These are phyloP conservation scores for Kuraishia molischiana DNA, from an alignment of 805 yeast genomes.

Conservation along the genomic window DNA sequence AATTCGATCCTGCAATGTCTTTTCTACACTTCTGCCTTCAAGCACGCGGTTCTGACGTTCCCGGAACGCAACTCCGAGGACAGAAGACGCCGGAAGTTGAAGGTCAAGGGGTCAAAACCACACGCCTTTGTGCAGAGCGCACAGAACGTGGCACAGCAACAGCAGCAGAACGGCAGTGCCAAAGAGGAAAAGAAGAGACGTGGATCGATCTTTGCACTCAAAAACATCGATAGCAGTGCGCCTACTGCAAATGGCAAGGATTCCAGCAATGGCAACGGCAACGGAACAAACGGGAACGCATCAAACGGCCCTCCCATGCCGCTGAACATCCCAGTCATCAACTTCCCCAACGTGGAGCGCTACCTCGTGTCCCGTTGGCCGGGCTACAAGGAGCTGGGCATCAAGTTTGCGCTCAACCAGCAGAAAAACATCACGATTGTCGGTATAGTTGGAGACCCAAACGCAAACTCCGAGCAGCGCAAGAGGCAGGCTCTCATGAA, in stretches of 20 bases:
- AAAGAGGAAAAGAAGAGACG: slow-evolving; percentile 5
- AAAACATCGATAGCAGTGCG: slow-evolving; percentile 1
- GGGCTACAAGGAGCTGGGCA: slow-evolving; percentile 20
- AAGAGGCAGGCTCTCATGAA: slow-evolving; percentile 67
- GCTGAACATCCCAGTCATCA: neutral
- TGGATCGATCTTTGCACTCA: slow-evolving; percentile 6
- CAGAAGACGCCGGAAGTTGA: slow-evolving; percentile 27
- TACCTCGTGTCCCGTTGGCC: slow-evolving; percentile 17
- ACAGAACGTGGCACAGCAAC: slow-evolving; percentile 5
- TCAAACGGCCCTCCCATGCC: neutral
- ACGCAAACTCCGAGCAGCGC: slow-evolving; percentile 54
- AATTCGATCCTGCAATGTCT: slow-evolving; percentile 88
- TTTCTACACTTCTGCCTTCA: slow-evolving; percentile 62
- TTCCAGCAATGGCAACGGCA: slow-evolving; percentile 3
- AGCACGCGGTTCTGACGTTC: slow-evolving; percentile 41
- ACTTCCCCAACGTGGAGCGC: slow-evolving; percentile 9
- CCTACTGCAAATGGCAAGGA: slow-evolving; percentile 2
- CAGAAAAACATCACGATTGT: slow-evolving; percentile 37
- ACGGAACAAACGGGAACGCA: slow-evolving; percentile 3
- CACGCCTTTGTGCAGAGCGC: slow-evolving; percentile 24
- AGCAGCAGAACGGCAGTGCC: slow-evolving; percentile 13
- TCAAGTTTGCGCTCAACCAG: slow-evolving; percentile 28
- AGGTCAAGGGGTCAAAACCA: slow-evolving; percentile 29
- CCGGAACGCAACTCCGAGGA: slow-evolving; percentile 26
- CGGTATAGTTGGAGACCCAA: slow-evolving; percentile 27